Conservation (phyloP, 106 monocot genomes). For the Acorus gramineus region DNA sequence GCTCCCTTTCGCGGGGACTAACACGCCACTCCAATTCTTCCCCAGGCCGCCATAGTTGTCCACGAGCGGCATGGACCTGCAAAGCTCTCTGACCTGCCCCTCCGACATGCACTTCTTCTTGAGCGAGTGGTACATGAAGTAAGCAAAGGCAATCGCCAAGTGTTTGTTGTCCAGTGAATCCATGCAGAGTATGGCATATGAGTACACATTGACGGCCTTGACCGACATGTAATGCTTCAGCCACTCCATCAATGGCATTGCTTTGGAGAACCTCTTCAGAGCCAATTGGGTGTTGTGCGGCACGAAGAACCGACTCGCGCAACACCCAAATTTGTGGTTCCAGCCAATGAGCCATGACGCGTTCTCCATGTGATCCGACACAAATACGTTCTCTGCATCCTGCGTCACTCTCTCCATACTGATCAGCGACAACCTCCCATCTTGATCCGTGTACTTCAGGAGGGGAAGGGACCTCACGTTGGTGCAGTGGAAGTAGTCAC, state of each 20-base stretch:
- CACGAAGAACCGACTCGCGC: not conserved
- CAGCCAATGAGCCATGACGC: slow-evolving; percentile 5
- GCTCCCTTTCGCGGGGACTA: not conserved
- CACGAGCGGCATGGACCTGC: not conserved
- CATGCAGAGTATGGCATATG: too few relatives aligned
- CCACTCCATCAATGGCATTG: too few relatives aligned
- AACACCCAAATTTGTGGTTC: slow-evolving; percentile 6
- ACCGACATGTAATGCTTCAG: too few relatives aligned
- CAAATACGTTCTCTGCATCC: not conserved
- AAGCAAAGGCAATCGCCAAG: not conserved
- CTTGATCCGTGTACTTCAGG: not conserved
- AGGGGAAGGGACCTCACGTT: not conserved
- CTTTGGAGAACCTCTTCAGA: not conserved
- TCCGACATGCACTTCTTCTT: not conserved
- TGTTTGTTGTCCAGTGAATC: not conserved
- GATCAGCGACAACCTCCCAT: slow-evolving; percentile 1
- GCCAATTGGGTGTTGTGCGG: not conserved
- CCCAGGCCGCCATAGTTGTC: not conserved
- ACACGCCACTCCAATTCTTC: too few relatives aligned
- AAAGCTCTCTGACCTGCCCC: not conserved
- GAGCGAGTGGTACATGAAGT: not conserved
- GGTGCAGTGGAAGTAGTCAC: too few relatives aligned
- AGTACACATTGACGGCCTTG: too few relatives aligned
- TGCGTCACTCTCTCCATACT: not conserved
- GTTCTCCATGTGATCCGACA: not conserved